phyloP scores from a whole-genome alignment of 2,329 filamentous ascomycete species.

The Cladophialophora yegresii region DNA sequence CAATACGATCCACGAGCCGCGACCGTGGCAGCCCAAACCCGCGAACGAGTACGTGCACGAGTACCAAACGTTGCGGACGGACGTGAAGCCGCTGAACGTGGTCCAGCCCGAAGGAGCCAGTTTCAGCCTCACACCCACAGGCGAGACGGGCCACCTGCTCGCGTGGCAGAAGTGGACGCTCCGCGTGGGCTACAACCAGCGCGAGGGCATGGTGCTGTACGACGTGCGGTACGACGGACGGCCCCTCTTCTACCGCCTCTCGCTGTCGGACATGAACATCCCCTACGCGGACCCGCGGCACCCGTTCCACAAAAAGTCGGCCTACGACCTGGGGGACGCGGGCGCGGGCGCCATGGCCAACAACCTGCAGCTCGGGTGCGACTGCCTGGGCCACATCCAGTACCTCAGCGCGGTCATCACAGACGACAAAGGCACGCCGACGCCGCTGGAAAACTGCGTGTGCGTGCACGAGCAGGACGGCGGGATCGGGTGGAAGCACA shows the following conservation, averaged over 20 bases:
- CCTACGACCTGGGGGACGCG: slow-evolving; percentile 69
- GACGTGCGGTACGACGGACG: slow-evolving; percentile 65
- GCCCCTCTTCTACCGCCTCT: slow-evolving; percentile 67
- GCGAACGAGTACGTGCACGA: slow-evolving; percentile 69
- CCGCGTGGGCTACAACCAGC: slow-evolving; percentile 62
- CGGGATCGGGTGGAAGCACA: slow-evolving; percentile 71
- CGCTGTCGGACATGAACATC: slow-evolving; percentile 67
- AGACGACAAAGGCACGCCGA: slow-evolving; percentile 61
- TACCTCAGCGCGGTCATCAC: slow-evolving; percentile 63
- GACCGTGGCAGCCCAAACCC: slow-evolving; percentile 40
- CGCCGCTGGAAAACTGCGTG: slow-evolving; percentile 65
- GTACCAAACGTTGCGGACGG: slow-evolving; percentile 60
- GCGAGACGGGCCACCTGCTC: slow-evolving; percentile 57
- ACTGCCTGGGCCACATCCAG: slow-evolving; percentile 70
- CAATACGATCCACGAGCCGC: slow-evolving; percentile 49
- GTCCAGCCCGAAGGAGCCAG: slow-evolving; percentile 66
- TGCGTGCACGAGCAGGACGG: slow-evolving; percentile 72
- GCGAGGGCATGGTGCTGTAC: slow-evolving; percentile 68
- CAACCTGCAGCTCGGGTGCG: slow-evolving; percentile 68
- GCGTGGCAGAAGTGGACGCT: slow-evolving; percentile 69
- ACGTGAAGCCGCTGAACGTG: slow-evolving; percentile 65
- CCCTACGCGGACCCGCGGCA: slow-evolving; percentile 64
- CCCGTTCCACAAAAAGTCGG: slow-evolving; percentile 69
- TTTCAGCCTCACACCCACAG: slow-evolving; percentile 56
- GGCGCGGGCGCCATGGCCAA: slow-evolving; percentile 69